Base-by-base conservation (phyloP, 768 basidiomycete genomes). In the Naganishia vaughanmartiniae region DNA sequence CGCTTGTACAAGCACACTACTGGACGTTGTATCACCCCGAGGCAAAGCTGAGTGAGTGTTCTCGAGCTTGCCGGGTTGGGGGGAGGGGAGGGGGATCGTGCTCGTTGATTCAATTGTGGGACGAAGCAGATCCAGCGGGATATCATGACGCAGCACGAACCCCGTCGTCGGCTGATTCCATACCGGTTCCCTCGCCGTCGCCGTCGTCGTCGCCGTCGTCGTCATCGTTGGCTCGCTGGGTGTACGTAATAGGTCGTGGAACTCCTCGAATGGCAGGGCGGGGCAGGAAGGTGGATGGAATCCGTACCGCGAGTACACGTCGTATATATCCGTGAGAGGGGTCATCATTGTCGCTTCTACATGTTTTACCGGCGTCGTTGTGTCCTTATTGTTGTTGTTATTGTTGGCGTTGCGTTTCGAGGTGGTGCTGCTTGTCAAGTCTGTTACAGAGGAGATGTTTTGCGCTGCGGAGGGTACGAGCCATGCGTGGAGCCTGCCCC, bases 211-310 rank as follows among this genome's bases (percentile, higher is more conserved):
- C 39, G 39, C 42, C 26, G 21, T 2, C 17, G 17, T 45, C 19
- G n/a, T n/a, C n/a, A n/a, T n/a, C n/a, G n/a, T n/a, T n/a, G n/a
- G n/a, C n/a, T n/a, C n/a, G n/a, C n/a, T n/a, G n/a, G n/a, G n/a
- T n/a, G n/a, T n/a, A 6, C 26, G 60, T 17, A 63, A 42, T 12
- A 63, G 15, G 24, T 39, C 60, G 36, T 26, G 21, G 39, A 63
- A 63, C 21, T 63, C 60, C 1, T 30, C 42, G 39, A 26, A 45
- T 15, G 24, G 2, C 1, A 63, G 39, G 2, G 30, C 42, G 12
- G 60, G 60, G 39, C 60, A 63, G 21, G 26, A 26, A 26, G 60
- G 60, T 11, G 60, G 60, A 63, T 63, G 60, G 33, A 63, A 63
- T 7, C 34, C 60, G 26, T 63, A 63, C 39, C 42, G 21, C 42